Evolutionary conservation across 768 basidiomycete species (phyloP).

Genomic region (Leccinum olivaceopallidum): DNA sequence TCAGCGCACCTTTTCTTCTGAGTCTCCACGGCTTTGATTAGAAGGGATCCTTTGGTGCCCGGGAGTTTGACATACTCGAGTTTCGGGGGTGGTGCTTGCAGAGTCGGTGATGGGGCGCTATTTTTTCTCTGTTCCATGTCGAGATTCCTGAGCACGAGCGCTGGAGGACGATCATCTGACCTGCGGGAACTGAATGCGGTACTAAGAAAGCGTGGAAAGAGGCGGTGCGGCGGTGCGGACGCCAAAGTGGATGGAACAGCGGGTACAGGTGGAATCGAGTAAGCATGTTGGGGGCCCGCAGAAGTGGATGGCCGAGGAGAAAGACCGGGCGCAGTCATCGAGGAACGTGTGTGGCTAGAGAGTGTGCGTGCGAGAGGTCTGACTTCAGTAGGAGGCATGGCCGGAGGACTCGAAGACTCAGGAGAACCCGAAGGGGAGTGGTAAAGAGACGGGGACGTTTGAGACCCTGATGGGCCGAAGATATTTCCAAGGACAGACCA

Average conservation of each 20-base stretch:
- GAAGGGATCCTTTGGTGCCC: slow-evolving; percentile 81
- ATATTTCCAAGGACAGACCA: slow-evolving; percentile 71
- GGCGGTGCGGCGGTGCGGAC: slow-evolving; percentile 51
- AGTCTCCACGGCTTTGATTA: slow-evolving; percentile 88
- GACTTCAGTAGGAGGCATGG: slow-evolving; percentile 18
- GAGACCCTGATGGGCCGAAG: slow-evolving; percentile 30
- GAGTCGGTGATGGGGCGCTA: slow-evolving; percentile 34
- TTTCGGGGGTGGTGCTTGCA: slow-evolving; percentile 74
- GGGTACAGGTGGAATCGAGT: slow-evolving; percentile 22
- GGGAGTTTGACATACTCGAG: slow-evolving; percentile 92
- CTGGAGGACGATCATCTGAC: slow-evolving; percentile 52
- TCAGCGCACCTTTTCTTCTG: slow-evolving; percentile 73
- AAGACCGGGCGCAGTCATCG: slow-evolving; percentile 14
- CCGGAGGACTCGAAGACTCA: slow-evolving; percentile 20
- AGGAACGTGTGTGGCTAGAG: slow-evolving; percentile 23
- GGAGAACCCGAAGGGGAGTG: slow-evolving; percentile 21
- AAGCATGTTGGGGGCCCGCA: slow-evolving; percentile 23
- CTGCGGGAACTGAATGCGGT: slow-evolving; percentile 61
- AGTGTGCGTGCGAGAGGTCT: slow-evolving; percentile 28
- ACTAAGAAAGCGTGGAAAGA: slow-evolving; percentile 70
- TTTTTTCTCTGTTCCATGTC: slow-evolving; percentile 44
- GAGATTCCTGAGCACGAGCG: slow-evolving; percentile 35
- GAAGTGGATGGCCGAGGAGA: slow-evolving; percentile 38
- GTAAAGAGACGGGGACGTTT: slow-evolving; percentile 29
- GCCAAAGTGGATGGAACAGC: slow-evolving; percentile 33